Evolutionary conservation across 768 basidiomycete genomes (phyloP).

Genomic region (Boletus edulis): DNA sequence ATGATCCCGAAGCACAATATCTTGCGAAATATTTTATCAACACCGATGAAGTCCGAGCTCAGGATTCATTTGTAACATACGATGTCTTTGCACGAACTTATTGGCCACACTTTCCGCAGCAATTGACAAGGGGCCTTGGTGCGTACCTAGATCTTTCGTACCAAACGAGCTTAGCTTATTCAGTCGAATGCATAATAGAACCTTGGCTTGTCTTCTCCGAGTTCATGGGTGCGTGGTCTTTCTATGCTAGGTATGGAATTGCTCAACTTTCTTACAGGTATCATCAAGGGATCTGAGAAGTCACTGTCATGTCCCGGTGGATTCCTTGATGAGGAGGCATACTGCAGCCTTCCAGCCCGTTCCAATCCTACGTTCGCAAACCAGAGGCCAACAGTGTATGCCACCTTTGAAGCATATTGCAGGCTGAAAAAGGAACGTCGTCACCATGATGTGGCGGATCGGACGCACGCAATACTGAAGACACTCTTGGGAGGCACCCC

Average conservation of each 20-base stretch:
- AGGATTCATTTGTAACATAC: slow-evolving; percentile 40
- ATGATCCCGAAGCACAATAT: slow-evolving; percentile 1
- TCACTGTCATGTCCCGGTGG: slow-evolving; percentile 35
- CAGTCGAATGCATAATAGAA: slow-evolving; percentile 36
- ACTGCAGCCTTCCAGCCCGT: slow-evolving; percentile 49
- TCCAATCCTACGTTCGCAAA: slow-evolving; percentile 53
- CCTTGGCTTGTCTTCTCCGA: slow-evolving; percentile 63
- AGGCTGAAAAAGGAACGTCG: slow-evolving; percentile 40
- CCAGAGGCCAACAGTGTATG: slow-evolving; percentile 48
- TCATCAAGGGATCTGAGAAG: slow-evolving; percentile 67
- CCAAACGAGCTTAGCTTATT: not conserved
- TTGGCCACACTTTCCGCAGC: slow-evolving; percentile 58
- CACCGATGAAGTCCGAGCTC: slow-evolving; percentile 11
- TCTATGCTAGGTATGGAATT: not conserved
- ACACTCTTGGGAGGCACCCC: slow-evolving; percentile 26
- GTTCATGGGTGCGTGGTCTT: slow-evolving; percentile 49
- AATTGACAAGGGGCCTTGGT: slow-evolving; percentile 54
- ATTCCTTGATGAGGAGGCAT: slow-evolving; percentile 44
- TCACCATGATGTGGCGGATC: slow-evolving; percentile 59
- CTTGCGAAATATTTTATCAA: slow-evolving; percentile 14
- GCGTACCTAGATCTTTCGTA: not conserved
- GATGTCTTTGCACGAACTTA: slow-evolving; percentile 47
- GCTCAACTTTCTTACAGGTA: slow-evolving; percentile 33
- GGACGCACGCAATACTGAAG: slow-evolving; percentile 53
- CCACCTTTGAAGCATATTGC: slow-evolving; percentile 51